A percentile compares a stretch with the other conserved stretches of the same genome.
phyloP scores from a whole-genome alignment of 1,284 basidiomycete species.

The Cryptococcus floricola region DNA sequence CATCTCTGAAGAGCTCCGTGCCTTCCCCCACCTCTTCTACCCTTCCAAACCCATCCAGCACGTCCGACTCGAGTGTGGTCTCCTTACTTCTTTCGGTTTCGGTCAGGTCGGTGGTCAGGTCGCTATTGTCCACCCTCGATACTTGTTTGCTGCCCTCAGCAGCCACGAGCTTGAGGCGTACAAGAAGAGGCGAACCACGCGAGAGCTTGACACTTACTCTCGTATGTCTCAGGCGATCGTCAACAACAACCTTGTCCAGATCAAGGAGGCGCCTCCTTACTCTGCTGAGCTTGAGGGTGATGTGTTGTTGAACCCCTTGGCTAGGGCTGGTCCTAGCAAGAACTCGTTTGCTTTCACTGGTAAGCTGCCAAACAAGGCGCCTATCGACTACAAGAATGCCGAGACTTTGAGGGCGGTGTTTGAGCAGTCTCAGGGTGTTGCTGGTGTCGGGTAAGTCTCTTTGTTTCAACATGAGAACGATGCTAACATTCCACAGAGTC shows the following conservation, averaged over 20 bases:
- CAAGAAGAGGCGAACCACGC: slow-evolving; percentile 62
- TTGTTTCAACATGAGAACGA: background rate
- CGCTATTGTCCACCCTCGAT: slow-evolving; percentile 84
- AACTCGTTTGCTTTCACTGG: slow-evolving; percentile 75
- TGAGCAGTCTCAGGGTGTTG: slow-evolving; percentile 50
- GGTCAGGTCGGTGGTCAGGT: slow-evolving; percentile 96
- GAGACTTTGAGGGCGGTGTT: slow-evolving; percentile 56
- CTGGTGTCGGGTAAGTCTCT: slow-evolving; percentile 63
- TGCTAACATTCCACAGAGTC: slow-evolving; percentile 27
- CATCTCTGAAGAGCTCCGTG: slow-evolving; percentile 85
- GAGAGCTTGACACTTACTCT: slow-evolving; percentile 77
- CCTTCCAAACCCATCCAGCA: slow-evolving; percentile 93
- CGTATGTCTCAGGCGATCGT: slow-evolving; percentile 94
- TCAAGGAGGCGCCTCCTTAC: slow-evolving; percentile 95
- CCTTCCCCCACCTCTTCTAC: slow-evolving; percentile 91
- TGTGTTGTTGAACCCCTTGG: slow-evolving; percentile 89
- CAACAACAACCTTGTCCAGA: slow-evolving; percentile 83
- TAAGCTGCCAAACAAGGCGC: slow-evolving; percentile 58
- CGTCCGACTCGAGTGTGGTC: slow-evolving; percentile 82
- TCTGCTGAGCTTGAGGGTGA: slow-evolving; percentile 77
- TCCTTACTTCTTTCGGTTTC: slow-evolving; percentile 98
- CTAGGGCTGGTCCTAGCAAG: slow-evolving; percentile 81
- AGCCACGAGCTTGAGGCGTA: slow-evolving; percentile 71
- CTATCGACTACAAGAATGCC: slow-evolving; percentile 64
- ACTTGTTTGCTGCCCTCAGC: slow-evolving; percentile 79